A percentile compares a stretch with the other conserved stretches of the same genome.
Evolutionary conservation across 2,329 filamentous ascomycete genomes (phyloP).

Genomic region (Lithohypha guttulata): DNA sequence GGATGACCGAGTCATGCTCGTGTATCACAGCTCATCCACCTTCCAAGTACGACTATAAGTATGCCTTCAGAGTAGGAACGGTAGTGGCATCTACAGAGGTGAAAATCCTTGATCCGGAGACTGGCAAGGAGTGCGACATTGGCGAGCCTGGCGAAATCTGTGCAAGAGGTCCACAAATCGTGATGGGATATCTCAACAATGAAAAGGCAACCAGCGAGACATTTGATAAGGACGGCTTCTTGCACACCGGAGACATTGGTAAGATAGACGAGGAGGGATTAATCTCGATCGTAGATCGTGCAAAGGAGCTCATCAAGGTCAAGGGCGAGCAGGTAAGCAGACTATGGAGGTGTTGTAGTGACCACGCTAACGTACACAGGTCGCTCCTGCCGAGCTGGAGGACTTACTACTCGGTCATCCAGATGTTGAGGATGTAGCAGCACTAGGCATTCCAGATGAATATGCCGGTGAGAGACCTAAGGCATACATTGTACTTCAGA

Average conservation of each 20-base stretch:
- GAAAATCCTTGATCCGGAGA: slow-evolving; percentile 44
- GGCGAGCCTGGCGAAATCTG: slow-evolving; percentile 51
- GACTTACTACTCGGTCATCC: slow-evolving; percentile 35
- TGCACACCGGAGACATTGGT: slow-evolving; percentile 59
- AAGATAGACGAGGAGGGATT: slow-evolving; percentile 45
- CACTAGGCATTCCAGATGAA: slow-evolving; percentile 34
- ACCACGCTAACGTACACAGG: too few species aligned
- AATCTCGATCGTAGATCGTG: slow-evolving; percentile 62
- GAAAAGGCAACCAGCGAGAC: slow-evolving; percentile 59
- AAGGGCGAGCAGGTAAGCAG: slow-evolving; percentile 30
- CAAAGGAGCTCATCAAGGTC: slow-evolving; percentile 48
- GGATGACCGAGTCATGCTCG: slow-evolving; percentile 56
- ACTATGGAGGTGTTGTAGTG: not conserved
- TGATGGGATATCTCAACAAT: slow-evolving; percentile 68
- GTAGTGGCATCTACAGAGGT: slow-evolving; percentile 49
- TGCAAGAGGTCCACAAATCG: slow-evolving; percentile 69
- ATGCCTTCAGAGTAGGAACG: slow-evolving; percentile 37
- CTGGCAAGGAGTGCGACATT: slow-evolving; percentile 41
- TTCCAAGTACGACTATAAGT: slow-evolving; percentile 45
- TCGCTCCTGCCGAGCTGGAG: slow-evolving; percentile 40
- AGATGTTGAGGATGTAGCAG: slow-evolving; percentile 36
- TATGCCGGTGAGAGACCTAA: slow-evolving; percentile 24
- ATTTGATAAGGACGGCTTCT: slow-evolving; percentile 49
- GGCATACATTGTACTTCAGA: slow-evolving; percentile 36
- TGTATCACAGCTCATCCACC: slow-evolving; percentile 54